Percentiles rank a stretch among this genome's conserved stretches.
These are phyloP conservation scores for Mycena latifolia DNA, from an alignment of 768 basidiomycete species.

Conservation along the genomic window DNA sequence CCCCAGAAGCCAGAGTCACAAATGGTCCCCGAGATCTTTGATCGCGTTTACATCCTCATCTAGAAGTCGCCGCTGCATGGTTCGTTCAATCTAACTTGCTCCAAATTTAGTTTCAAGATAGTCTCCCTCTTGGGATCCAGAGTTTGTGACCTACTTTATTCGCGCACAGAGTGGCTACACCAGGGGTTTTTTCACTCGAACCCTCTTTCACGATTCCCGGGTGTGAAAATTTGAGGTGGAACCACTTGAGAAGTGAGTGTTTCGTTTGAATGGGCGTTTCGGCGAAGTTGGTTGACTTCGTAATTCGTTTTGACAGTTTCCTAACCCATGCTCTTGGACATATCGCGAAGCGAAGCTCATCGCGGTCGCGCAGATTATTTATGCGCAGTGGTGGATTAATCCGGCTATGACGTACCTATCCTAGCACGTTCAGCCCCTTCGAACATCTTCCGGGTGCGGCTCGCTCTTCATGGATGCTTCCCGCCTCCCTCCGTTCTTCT, in stretches of 20 bases:
- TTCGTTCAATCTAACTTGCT: slow-evolving; percentile 9
- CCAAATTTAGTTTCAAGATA: slow-evolving; percentile 9
- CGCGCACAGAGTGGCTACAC: not conserved
- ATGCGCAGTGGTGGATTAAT: slow-evolving; percentile 3
- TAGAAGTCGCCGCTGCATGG: slow-evolving; percentile 8
- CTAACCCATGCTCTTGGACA: slow-evolving; percentile 20
- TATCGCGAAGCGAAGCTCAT: slow-evolving; percentile 22
- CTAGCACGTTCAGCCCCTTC: slow-evolving; percentile 23
- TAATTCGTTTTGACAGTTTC: slow-evolving; percentile 8
- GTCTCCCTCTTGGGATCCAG: slow-evolving; percentile 4
- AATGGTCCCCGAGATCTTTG: slow-evolving; percentile 19
- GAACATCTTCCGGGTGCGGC: slow-evolving; percentile 5
- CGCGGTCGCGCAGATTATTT: slow-evolving; percentile 4
- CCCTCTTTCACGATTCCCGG: slow-evolving; percentile 5
- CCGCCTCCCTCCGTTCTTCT: slow-evolving; percentile 6
- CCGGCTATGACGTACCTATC: slow-evolving; percentile 26
- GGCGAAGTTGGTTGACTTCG: not conserved
- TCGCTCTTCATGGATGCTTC: slow-evolving; percentile 1
- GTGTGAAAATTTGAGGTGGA: slow-evolving; percentile 23
- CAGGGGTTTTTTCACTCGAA: not conserved
- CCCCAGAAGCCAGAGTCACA: slow-evolving; percentile 15
- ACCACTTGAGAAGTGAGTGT: slow-evolving; percentile 20
- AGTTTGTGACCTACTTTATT: not conserved
- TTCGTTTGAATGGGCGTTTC: slow-evolving; percentile 1
- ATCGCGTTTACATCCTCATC: slow-evolving; percentile 2